Evolutionary conservation across 2,329 filamentous ascomycete genomes (phyloP), one percentile per base, ranked within the genome.

Genomic region (Penicillium griseofulvum): DNA sequence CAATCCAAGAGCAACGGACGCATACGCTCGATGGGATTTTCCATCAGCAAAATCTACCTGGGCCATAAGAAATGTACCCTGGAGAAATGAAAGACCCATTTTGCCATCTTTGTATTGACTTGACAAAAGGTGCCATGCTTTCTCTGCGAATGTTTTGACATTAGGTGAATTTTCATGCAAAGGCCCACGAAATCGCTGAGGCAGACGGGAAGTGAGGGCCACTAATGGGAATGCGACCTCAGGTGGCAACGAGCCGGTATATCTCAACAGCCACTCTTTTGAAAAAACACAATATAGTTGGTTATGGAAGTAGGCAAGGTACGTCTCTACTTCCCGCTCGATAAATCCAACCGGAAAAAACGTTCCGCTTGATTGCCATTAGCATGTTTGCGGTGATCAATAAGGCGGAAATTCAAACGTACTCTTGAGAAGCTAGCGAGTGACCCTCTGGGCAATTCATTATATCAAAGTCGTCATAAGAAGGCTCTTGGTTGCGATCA

Each of bases 281-380:
- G 56, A 49, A 26, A 67, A 66, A 3, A 62, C 57, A 41, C 64
- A 65, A 33, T 65, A 67, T 6, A 64, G 65, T 43, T 66, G 65
- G 47, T 67, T 64, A 41, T 67, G 64, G 14, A 67, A 65, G 33
- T 64, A 52, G 17, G 31, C 52, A 14, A 67, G 46, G 36, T 65
- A 67, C 6, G 55, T 51, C 1, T 65, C 49, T 5, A 67, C 60
- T 38, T 67, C 58, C 4, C 57, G 52, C 47, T 60, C 47, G 22
- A 65, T 49, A 16, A 61, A 58, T 3, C 50, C 49, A 5, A 33
- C 22, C 0, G 56, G 45, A 24, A 60, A 28, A 9, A 24, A 26
- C 5, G 19, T 31, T 29, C 44, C 51, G 3, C 5, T 26, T 33
- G 14, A 24, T 14, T 19, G 31, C 16, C 14, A n/a, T 39, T 12